Base-by-base conservation (phyloP, 2,329 filamentous ascomycete species). In the Bertia moriformis region DNA sequence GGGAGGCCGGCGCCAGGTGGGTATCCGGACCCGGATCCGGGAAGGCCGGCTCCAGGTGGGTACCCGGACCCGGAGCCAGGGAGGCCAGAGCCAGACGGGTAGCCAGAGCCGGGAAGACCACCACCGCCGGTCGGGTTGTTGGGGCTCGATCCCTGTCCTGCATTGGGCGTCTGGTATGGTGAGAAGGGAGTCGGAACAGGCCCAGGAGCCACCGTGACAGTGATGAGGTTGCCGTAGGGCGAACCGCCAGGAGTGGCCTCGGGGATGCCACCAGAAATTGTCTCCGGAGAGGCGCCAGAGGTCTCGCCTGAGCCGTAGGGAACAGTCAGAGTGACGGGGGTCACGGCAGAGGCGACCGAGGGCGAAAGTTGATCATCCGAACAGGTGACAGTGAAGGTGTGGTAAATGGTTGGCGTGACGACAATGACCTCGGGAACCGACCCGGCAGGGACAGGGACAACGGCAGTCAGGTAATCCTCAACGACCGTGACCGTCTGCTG, bases 381-480 rank as follows among this genome's bases (percentile, higher is more conserved):
- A n/a, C n/a, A 27, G n/a, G 22, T 27, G 22, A 27, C 7, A n/a
- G 22, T 27, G 22, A 27, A 27, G 22, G 22, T 27, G 22, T 27
- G 22, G n/a, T 27, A 27, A n/a, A 27, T 7, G 7, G 22, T 27
- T n/a, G 22, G 22, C n/a, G 22, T 27, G 7, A 27, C 22, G 7
- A 27, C 22, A n/a, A n/a, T 27, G 7, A 27, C 22, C 22, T 10
- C 7, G 7, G 22, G 7, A 10, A n/a, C 7, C 7, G 22, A 27
- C 7, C n/a, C 22, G 7, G 7, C 7, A n/a, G 22, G 22, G n/a
- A 27, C 22, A 24, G 39, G 39, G 30, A 39, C 20, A 24, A 38
- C 38, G 18, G 38, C 38, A 38, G 41, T 40, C 33, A 40, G 14
- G 38, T 32, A 38, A n/a, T 38, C 33, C 14, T 38, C 36, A 10